Conservation (phyloP, 2,329 filamentous ascomycete genomes). For the Graphiopsis chlorocephala region DNA sequence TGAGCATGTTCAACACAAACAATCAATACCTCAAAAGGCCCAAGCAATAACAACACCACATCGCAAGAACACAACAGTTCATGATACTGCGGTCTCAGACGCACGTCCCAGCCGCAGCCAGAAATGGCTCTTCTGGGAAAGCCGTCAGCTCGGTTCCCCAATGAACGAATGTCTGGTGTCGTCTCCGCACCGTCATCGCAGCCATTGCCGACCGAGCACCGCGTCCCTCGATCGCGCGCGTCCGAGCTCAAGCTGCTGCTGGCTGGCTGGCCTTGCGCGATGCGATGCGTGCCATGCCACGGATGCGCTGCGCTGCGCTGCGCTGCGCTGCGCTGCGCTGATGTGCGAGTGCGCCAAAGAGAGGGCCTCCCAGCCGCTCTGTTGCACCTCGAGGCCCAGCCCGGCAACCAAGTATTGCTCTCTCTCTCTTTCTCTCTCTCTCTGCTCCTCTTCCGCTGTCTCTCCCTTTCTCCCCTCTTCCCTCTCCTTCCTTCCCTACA, state of each 20-base stretch:
- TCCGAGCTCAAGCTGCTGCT: constrained; percentile 15
- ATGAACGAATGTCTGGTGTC: no score
- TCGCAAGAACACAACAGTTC: neutral
- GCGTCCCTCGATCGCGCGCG: constrained; percentile 7
- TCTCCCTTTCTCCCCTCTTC: neutral
- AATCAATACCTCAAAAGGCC: neutral
- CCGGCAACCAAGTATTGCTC: constrained; percentile 8
- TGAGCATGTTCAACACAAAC: neutral
- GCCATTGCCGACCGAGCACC: neutral
- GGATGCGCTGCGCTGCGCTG: constrained; percentile 3
- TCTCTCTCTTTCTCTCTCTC: neutral
- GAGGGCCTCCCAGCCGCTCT: constrained; percentile 3
- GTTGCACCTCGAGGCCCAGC: constrained; percentile 1
- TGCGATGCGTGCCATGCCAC: constrained; percentile 1
- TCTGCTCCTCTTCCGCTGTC: no score
- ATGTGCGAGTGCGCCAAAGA: constrained; percentile 3
- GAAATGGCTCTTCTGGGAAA: neutral
- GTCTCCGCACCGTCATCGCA: neutral
- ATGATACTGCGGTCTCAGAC: neutral
- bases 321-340: constrained; percentile 5
- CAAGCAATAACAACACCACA: neutral
- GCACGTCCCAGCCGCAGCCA: neutral
- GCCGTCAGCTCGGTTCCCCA: neutral
- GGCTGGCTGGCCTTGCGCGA: constrained; percentile 1
- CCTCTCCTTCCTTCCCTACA: constrained; percentile 24